Base-by-base conservation (phyloP, 2,329 filamentous ascomycete genomes). In the Hymenoscyphus scutula region DNA sequence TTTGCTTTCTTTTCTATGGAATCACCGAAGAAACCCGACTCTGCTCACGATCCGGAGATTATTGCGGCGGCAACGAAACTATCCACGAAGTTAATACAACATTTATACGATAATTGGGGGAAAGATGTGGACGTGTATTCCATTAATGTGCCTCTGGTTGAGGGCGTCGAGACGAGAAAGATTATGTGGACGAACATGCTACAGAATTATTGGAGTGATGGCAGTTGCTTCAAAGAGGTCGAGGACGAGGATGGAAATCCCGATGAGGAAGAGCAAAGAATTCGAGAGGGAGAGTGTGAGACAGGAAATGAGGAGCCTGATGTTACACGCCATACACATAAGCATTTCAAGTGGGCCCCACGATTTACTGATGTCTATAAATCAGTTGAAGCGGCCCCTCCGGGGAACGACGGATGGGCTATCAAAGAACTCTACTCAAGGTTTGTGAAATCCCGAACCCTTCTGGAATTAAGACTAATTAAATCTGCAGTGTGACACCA, bases 341-440 rank as follows among this genome's bases (percentile, higher is more conserved):
- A 90, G 75, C 90, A 96, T 76, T 98, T 97, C 81, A 96, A 94
- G 77, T 98, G 95, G 95, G 87, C 90, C 56, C 95, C 94, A 2
- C 86, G 85, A 66, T 95, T 98, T 76, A 82, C 85, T 37, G 93
- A 96, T 76, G 92, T 98, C 2, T 92, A 92, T 76, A 85, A 89
- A 73, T 93, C 90, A 68, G 92, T 97, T n/a, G 86, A 92, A 69
- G 84, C 89, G 67, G 87, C 89, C 45, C 80, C 81, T 34, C 90
- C 91, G 3, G 92, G 92, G 3, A 96, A 92, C 73, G 95, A 99
- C 76, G 95, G 94, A 5, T 97, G 94, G 92, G 89, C 89, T 38
- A 91, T 99, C 27, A 89, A 90, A 74, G 88, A 96, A 74, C 91
- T 92, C 30, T 86, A 89, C 76, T 96, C 94, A 13, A 95, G 91